Base-by-base conservation (phyloP, 306 rosid genomes). In the Medicago lupulina region DNA sequence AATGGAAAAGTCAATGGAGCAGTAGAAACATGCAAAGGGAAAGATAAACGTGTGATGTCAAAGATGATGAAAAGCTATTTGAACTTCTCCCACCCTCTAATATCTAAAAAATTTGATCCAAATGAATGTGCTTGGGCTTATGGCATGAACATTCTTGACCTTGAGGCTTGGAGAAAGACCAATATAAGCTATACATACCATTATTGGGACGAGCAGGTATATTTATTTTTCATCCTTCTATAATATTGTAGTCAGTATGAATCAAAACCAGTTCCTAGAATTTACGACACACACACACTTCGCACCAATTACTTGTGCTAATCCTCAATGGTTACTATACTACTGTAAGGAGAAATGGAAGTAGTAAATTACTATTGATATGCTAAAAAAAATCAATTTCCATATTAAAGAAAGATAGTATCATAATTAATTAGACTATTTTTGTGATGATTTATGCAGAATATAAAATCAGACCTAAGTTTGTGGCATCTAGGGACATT, bases 1-100 rank as follows among this genome's bases (percentile, higher is more conserved):
- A 78, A 90, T 60, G 97, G 98, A 70, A 96, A 92, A 89, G 98
- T 92, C 81, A 96, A 96, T 71, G 99, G 99, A 84, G 99, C 99
- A 41, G 99, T 92, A 38, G 96, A 89, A 73, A 96, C 99, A 67
- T 96, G 99, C 62, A 83, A 55, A 12, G 99, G 97, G 81, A 88
- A 79, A 70, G 97, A 95, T 66, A 95, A 85, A 79, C 90, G 76
- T 69, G 97, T 92, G 36, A 95, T 92, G 97, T 87, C 97, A 31
- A 95, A 95, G 89, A 79, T 83, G 80, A 80, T 87, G 25, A 95
- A 88, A 86, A 95, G 84, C 90, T 95, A 95, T 75, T 81, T 95
- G 88, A 95, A 95, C 91, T 92, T 95, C 86, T 90, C 99, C 13
- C 97, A 95, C 83, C 97, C 97, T 63, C 76, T 86, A 82, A 86